Conservation (phyloP, 345 rosid genomes). For the Eucalyptus tenuipes region DNA sequence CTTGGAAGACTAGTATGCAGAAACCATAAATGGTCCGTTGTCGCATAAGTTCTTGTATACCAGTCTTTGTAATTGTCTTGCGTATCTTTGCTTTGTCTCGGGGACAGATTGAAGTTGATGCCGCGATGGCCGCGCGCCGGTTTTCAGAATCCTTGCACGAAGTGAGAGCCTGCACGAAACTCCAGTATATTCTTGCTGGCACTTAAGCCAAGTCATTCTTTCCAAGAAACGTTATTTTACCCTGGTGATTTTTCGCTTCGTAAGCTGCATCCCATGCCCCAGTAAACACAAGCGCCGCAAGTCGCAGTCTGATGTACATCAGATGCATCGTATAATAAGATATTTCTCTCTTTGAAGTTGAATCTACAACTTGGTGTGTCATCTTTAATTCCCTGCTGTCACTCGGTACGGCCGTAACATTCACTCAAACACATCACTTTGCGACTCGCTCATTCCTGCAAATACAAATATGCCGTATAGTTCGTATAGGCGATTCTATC, state of each 20-base stretch:
- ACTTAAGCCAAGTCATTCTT: not conserved
- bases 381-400: not conserved
- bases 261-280: not conserved
- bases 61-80: not conserved
- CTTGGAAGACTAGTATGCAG: not conserved
- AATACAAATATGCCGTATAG: not conserved
- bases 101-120: not conserved
- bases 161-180: not conserved
- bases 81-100: not conserved
- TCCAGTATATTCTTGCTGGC: not conserved
- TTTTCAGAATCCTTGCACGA: not conserved
- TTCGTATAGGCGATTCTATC: not conserved
- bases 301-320: not conserved
- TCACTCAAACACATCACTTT: not conserved
- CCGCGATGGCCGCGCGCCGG: not conserved
- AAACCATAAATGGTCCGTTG: not conserved
- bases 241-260: not conserved
- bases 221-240: not conserved
- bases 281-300: not conserved
- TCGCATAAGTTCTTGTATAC: not conserved
- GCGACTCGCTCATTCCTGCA: not conserved
- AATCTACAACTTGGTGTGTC: not conserved
- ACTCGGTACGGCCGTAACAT: not conserved
- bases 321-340: not conserved
- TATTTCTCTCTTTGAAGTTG: not conserved